Percentiles rank a stretch among this genome's conserved stretches.
These are phyloP conservation scores for Fragaria nilgerrensis DNA, from an alignment of 306 rosid species.

Conservation along the genomic window DNA sequence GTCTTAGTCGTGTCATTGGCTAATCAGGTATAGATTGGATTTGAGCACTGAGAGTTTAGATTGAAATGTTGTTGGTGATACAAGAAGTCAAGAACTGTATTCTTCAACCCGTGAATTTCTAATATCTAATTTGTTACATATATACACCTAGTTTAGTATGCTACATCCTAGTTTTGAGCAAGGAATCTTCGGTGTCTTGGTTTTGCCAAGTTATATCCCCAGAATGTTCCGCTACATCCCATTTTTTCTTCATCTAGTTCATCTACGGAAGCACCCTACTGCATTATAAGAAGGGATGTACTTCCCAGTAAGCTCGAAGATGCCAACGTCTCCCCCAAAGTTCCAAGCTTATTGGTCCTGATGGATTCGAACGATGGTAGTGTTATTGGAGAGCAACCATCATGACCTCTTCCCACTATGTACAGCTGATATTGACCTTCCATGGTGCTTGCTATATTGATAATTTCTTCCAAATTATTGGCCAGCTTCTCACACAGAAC, in stretches of 20 bases:
- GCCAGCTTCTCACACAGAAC: conserved; percentile 21
- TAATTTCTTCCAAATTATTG: conserved; percentile 38
- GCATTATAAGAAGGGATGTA: conserved; percentile 37
- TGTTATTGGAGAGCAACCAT: conserved; percentile 21
- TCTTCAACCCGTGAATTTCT: background rate
- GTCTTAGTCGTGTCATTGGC: background rate
- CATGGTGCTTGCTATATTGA: conserved; percentile 19
- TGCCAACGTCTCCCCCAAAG: conserved; percentile 34
- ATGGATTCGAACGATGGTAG: conserved; percentile 29
- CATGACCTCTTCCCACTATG: conserved; percentile 37
- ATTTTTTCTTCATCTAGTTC: background rate
- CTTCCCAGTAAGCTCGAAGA: conserved; percentile 29
- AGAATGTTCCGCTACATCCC: background rate
- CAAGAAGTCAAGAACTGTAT: background rate
- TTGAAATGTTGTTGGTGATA: background rate
- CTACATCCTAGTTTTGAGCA: background rate
- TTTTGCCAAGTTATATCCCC: background rate
- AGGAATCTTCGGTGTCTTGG: background rate
- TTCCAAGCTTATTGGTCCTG: conserved; percentile 35
- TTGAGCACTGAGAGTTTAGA: background rate
- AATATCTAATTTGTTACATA: background rate
- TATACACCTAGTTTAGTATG: background rate
- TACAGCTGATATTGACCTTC: conserved; percentile 25
- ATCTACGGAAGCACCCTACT: conserved; percentile 16
- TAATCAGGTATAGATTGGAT: background rate